These are phyloP conservation scores for Mycotypha africana DNA, from an alignment of 371 early-diverging fungal genomes.

Conservation along the genomic window DNA sequence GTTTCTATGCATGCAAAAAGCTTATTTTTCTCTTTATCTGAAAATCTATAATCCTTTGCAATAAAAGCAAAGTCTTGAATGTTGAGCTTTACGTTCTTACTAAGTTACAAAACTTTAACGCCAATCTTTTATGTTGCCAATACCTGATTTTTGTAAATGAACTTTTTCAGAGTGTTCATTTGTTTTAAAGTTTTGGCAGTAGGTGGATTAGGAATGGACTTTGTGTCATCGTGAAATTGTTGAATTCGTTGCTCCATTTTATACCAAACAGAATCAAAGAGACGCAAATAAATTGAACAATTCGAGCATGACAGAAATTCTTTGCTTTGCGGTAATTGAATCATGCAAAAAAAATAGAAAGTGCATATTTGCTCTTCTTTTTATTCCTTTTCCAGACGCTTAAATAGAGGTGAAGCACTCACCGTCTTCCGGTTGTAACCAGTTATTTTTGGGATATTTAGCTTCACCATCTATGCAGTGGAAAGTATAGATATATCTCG, in stretches of 20 bases:
- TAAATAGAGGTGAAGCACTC: slow-evolving; percentile 10
- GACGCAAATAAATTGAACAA: too few relatives aligned
- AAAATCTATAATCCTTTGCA: slow-evolving; percentile 25
- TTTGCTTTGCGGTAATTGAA: neutral
- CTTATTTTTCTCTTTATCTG: slow-evolving; percentile 36
- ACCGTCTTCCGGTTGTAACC: slow-evolving; percentile 32
- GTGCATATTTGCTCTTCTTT: neutral
- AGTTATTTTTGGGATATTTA: slow-evolving; percentile 63
- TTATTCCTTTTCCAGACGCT: too few relatives aligned
- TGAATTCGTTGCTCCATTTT: slow-evolving; percentile 32
- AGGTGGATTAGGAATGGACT: slow-evolving; percentile 26
- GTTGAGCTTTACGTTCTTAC: neutral
- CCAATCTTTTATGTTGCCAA: neutral
- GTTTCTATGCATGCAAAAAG: slow-evolving; percentile 37
- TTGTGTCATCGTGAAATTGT: slow-evolving; percentile 34
- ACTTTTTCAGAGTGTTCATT: slow-evolving; percentile 26
- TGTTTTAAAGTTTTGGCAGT: slow-evolving; percentile 28
- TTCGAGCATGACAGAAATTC: slow-evolving; percentile 9
- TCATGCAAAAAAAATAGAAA: neutral
- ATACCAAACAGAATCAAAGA: neutral
- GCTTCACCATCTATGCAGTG: slow-evolving; percentile 82
- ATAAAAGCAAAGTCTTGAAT: neutral
- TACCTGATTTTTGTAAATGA: slow-evolving; percentile 31
- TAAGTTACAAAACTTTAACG: neutral
- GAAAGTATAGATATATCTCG: slow-evolving; percentile 91